Percentiles rank a stretch among this genome's conserved stretches.
These are phyloP conservation scores for Debaryomycetaceae sp. DNA, from an alignment of 1,139 yeast genomes.

Conservation along the genomic window DNA sequence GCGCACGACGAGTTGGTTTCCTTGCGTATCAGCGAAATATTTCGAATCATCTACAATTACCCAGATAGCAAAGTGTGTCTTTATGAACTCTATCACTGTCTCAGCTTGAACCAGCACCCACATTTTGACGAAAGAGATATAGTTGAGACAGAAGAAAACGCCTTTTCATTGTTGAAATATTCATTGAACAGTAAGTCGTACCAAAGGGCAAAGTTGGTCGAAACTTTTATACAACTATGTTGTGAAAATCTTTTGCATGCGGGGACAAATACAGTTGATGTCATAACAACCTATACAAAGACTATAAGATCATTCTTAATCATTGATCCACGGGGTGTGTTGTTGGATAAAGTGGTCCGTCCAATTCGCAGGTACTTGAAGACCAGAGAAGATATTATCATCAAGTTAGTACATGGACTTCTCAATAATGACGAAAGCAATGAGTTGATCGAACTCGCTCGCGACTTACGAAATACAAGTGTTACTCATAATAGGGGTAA, in stretches of 20 bases:
- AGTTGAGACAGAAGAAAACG: conserved; percentile 1
- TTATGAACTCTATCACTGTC: conserved; percentile 57
- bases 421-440: conserved; percentile 46
- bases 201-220: conserved; percentile 54
- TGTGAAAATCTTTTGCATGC: conserved; percentile 62
- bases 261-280: conserved; percentile 76
- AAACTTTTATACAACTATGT: conserved; percentile 51
- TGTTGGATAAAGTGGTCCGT: conserved; percentile 71
- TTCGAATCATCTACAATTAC: conserved; percentile 54
- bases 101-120: conserved; percentile 13
- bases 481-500: conserved; percentile 7
- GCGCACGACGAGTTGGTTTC: conserved; percentile 45
- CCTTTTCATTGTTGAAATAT: conserved; percentile 4
- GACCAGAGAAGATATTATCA: conserved; percentile 71
- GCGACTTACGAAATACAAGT: conserved; percentile 40
- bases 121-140: conserved; percentile 4
- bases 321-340: conserved; percentile 86
- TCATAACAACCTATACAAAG: conserved; percentile 65
- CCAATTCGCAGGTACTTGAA: conserved; percentile 68
- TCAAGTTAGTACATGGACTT: conserved; percentile 68
- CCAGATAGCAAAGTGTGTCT: conserved; percentile 63
- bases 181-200: conserved; percentile 25
- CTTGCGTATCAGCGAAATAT: conserved; percentile 61
- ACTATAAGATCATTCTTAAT: conserved; percentile 70
- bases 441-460: conserved; percentile 48